Conservation (phyloP, 345 rosid species). For the Diplotaxis tenuifolia region DNA sequence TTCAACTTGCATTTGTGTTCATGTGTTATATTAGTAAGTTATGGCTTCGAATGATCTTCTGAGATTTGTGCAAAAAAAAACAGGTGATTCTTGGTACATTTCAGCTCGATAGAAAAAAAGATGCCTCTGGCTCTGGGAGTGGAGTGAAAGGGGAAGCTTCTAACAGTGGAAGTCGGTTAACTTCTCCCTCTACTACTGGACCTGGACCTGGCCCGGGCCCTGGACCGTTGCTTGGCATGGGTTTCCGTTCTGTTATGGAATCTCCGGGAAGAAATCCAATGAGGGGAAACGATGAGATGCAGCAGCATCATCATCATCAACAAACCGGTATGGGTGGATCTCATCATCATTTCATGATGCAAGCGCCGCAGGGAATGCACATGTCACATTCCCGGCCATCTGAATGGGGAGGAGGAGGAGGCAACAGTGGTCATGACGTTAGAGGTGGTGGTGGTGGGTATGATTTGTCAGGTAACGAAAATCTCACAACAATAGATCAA, state of each 20-base stretch:
- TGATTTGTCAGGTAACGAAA: constrained; percentile 54
- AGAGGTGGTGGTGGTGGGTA: constrained; percentile 36
- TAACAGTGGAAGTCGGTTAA: constrained; percentile 45
- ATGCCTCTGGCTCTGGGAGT: constrained; percentile 1
- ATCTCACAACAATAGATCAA: background rate
- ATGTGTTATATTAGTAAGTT: background rate
- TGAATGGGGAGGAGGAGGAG: constrained; percentile 55
- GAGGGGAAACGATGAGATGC: constrained; percentile 50
- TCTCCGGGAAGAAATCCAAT: constrained; percentile 53
- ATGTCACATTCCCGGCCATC: constrained; percentile 41
- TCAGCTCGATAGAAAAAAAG: constrained; percentile 57
- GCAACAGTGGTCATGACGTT: constrained; percentile 29
- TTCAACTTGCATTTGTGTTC: background rate
- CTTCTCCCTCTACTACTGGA: constrained; percentile 47
- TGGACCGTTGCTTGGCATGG: constrained; percentile 48
- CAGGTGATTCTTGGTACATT: constrained; percentile 83
- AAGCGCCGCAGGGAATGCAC: constrained; percentile 49
- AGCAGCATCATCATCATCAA: constrained; percentile 22
- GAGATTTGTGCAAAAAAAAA: background rate
- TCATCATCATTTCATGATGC: constrained; percentile 55
- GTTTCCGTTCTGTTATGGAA: constrained; percentile 49
- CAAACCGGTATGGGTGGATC: constrained; percentile 29
- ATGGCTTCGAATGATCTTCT: background rate
- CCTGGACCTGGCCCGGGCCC: constrained; percentile 34
- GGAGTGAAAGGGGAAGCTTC: constrained; percentile 52